Evolutionary conservation across 371 early-diverging fungal genomes (phyloP).

Genomic region (Cokeromyces recurvatus): DNA sequence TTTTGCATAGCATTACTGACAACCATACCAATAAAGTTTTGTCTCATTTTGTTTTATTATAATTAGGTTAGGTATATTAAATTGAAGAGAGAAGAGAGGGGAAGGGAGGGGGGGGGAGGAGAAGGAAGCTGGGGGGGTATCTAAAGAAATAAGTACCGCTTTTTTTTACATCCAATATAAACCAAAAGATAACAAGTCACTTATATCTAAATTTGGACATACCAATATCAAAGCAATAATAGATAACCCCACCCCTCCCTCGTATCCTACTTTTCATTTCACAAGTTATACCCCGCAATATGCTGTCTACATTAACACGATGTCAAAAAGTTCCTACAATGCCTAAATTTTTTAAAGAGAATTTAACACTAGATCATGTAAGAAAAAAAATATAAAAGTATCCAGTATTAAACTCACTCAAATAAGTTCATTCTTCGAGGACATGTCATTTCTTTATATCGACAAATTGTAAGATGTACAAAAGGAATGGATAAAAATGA

Average conservation of each 20-base stretch:
- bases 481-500: conserved; percentile 51
- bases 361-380: conserved; percentile 41
- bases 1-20: conserved; percentile 88
- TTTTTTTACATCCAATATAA: too few species aligned
- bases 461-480: conserved; percentile 54
- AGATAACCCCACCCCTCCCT: too few species aligned
- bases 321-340: conserved; percentile 30
- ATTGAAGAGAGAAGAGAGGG: neutral
- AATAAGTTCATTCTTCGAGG: conserved; percentile 57
- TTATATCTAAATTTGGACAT: too few species aligned
- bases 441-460: conserved; percentile 56
- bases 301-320: conserved; percentile 21
- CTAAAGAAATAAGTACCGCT: too few species aligned
- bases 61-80: neutral
- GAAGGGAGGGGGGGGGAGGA: too few species aligned
- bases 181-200: too few species aligned
- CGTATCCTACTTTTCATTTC: too few species aligned
- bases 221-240: too few species aligned
- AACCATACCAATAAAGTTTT: conserved; percentile 83
- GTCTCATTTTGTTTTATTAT: conserved; percentile 53
- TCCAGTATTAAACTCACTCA: too few species aligned
- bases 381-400: too few species aligned
- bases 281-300: too few species aligned
- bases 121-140: too few species aligned
- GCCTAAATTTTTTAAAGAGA: conserved; percentile 40